Evolutionary conservation across 352 stramenopile species (phyloP).

Genomic region (Phytopythium sindhum): DNA sequence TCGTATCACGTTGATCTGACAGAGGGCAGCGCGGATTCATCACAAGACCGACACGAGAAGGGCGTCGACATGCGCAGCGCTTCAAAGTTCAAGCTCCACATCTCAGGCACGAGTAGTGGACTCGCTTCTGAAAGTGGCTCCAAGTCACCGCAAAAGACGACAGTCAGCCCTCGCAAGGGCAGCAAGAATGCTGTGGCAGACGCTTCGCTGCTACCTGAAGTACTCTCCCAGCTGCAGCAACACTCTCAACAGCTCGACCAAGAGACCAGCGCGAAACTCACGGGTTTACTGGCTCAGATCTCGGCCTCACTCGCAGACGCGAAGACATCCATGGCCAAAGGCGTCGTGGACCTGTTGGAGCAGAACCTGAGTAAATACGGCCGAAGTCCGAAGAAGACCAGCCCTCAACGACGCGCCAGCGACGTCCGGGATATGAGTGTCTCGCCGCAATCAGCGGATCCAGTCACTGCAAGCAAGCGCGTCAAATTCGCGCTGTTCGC

Average conservation of each 20-base stretch:
- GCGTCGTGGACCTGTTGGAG: conserved; percentile 21
- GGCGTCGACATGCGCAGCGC: not conserved
- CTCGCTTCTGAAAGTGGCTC: not conserved
- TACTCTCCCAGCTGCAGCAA: conserved; percentile 27
- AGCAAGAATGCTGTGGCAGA: not conserved
- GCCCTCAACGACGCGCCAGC: not conserved
- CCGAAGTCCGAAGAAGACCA: not conserved
- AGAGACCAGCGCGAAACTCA: conserved; percentile 22
- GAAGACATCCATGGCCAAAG: conserved; percentile 9
- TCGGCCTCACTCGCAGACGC: conserved; percentile 17
- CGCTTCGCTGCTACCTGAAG: conserved; percentile 8
- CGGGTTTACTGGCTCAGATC: conserved; percentile 21
- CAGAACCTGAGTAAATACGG: conserved; percentile 15
- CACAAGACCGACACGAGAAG: not conserved
- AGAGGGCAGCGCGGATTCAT: not conserved
- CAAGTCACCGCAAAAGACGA: not conserved
- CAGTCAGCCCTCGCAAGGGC: not conserved
- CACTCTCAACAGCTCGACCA: conserved; percentile 24
- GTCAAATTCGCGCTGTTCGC: conserved; percentile 5
- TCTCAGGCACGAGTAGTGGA: not conserved
- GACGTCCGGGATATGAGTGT: not conserved
- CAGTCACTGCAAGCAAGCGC: not conserved
- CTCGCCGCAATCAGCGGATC: not conserved
- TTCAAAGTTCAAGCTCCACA: conserved; percentile 7
- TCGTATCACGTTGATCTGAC: conserved; percentile 2